Conservation (phyloP, 495 filamentous ascomycete genomes). For the Talaromyces proteolyticus region DNA sequence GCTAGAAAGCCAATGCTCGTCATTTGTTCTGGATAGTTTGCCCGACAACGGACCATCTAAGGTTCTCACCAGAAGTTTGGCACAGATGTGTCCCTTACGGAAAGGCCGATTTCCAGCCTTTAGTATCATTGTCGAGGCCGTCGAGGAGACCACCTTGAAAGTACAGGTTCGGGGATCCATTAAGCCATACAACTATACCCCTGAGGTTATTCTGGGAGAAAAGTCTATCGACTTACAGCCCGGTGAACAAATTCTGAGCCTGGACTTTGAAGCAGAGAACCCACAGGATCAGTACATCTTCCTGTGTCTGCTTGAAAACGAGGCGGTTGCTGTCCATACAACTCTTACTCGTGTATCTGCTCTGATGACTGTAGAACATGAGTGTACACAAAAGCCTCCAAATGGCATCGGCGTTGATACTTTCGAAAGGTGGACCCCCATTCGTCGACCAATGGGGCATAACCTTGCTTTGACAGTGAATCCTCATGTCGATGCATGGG, state of each 20-base stretch:
- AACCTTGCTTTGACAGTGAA: neutral
- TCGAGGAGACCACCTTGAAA: neutral
- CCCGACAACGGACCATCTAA: neutral
- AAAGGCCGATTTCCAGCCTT: neutral
- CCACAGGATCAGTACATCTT: neutral
- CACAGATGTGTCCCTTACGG: neutral
- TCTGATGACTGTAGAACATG: neutral
- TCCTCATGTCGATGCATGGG: neutral
- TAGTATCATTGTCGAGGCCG: neutral
- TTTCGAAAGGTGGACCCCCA: neutral
- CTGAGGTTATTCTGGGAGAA: neutral
- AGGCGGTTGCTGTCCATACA: neutral
- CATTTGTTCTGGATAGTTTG: neutral
- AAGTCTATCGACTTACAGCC: neutral
- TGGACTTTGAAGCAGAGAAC: neutral
- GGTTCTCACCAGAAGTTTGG: neutral
- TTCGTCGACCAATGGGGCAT: neutral
- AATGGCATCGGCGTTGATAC: neutral
- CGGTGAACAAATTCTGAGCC: neutral
- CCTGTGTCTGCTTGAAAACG: neutral
- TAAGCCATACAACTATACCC: neutral
- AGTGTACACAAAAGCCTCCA: neutral
- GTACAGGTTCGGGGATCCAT: neutral
- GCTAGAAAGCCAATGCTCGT: neutral
- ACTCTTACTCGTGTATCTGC: neutral